Evolutionary conservation across 352 stramenopile species (phyloP).

Genomic region (Phytophthora megakarya): DNA sequence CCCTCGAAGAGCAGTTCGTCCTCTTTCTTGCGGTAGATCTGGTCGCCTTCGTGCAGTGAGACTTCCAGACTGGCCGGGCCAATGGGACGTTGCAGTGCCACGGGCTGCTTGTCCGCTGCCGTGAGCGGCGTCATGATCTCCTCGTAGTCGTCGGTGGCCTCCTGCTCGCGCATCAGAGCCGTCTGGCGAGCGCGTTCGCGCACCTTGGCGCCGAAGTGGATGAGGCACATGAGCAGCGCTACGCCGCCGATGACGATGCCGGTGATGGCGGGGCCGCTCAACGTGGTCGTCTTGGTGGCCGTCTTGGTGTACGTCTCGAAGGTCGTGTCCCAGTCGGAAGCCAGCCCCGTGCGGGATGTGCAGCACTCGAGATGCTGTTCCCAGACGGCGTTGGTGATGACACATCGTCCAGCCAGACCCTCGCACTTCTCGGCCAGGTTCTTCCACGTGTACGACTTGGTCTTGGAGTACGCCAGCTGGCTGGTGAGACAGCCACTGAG

Average conservation of each 20-base stretch:
- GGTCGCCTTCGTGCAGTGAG: conserved; percentile 85
- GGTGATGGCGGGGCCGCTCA: conserved; percentile 75
- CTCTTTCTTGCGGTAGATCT: conserved; percentile 87
- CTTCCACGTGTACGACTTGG: conserved; percentile 85
- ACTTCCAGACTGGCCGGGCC: conserved; percentile 73
- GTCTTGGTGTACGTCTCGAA: conserved; percentile 75
- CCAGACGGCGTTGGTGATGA: conserved; percentile 87
- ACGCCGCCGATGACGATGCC: conserved; percentile 85
- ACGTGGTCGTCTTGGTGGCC: conserved; percentile 47
- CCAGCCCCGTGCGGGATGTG: conserved; percentile 52
- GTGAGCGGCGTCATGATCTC: conserved; percentile 91
- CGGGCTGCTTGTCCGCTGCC: conserved; percentile 63
- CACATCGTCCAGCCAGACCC: conserved; percentile 75
- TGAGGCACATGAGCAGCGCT: conserved; percentile 75
- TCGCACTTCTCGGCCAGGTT: conserved; percentile 81
- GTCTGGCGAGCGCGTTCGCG: conserved; percentile 82
- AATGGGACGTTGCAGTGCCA: conserved; percentile 67
- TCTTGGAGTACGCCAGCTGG: conserved; percentile 76
- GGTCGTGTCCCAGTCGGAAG: conserved; percentile 71
- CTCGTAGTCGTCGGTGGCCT: conserved; percentile 89
- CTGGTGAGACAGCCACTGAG: conserved; percentile 80
- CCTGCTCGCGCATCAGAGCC: conserved; percentile 86
- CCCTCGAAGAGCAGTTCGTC: conserved; percentile 88
- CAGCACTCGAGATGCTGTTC: conserved; percentile 85
- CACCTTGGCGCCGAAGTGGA: conserved; percentile 86